These are phyloP conservation scores for Vanrija pseudolonga DNA, from an alignment of 1,284 basidiomycete genomes.

Conservation along the genomic window DNA sequence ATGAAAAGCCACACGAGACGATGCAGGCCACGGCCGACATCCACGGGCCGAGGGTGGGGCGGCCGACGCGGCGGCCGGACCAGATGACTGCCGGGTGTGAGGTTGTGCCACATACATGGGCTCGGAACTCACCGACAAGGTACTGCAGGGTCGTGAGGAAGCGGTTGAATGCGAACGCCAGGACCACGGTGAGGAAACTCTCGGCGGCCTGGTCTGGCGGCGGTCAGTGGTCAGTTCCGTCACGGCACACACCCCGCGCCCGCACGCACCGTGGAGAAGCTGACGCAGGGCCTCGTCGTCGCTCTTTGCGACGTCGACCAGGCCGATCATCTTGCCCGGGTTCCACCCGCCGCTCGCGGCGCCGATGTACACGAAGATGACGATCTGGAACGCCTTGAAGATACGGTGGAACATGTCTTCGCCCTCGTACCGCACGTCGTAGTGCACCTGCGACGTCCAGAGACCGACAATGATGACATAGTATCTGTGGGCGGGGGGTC, in stretches of 20 bases:
- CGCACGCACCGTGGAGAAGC: neutral
- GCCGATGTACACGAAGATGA: slow-evolving; percentile 31
- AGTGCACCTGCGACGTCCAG: slow-evolving; percentile 33
- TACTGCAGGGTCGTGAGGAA: slow-evolving; percentile 23
- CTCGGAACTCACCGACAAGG: neutral
- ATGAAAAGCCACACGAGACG: slow-evolving; percentile 16
- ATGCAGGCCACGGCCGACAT: slow-evolving; percentile 3
- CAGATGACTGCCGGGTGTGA: neutral
- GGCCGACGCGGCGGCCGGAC: neutral
- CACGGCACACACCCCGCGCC: neutral
- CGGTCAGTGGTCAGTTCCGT: no score
- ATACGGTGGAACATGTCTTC: slow-evolving; percentile 31
- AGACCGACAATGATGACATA: slow-evolving; percentile 27
- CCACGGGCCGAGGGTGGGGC: neutral
- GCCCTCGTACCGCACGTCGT: slow-evolving; percentile 30
- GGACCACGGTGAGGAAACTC: slow-evolving; percentile 24
- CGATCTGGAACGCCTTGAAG: slow-evolving; percentile 28
- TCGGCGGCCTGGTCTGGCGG: neutral
- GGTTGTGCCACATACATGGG: neutral
- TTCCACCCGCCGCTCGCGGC: slow-evolving; percentile 31
- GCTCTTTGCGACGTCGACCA: neutral
- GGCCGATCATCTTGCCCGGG: neutral
- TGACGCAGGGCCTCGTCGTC: neutral
- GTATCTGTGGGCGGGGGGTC: slow-evolving; percentile 10
- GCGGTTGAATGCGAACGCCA: slow-evolving; percentile 21